Evolutionary conservation across 1,139 yeast species (phyloP), one percentile per base, ranked within the genome.

Genomic region (Pichia sp.): DNA sequence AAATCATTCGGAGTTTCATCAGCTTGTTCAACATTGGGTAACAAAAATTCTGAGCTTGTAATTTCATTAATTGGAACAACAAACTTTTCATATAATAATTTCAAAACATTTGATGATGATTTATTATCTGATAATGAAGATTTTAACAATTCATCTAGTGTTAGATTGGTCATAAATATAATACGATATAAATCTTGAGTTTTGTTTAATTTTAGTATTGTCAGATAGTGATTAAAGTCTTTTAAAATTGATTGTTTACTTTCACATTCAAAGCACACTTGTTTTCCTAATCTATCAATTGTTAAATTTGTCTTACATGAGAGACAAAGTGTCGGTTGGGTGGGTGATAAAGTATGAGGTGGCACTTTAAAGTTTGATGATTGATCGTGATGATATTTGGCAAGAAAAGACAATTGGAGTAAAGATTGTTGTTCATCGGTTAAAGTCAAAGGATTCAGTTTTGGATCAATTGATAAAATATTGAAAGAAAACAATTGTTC

Each of bases 21-120:
- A 25, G 45, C 44, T 14, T 46, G 29, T 10, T 47, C 39, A 29
- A 41, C 46, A 16, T 43, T 39, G 11, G 60, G 58, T 50, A 58
- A 51, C 22, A 56, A 50, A 31, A 60, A 65, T 53, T 65, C 67
- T 22, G 64, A 58, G 22, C 64, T 64, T 2, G 68, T 59, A 8
- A 58, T 56, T 39, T 56, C 56, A 52, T 65, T 64, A 29, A 65
- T 64, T 14, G 65, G 62, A 42, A 60, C 55, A 43, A 64, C 57
- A 49, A 55, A 62, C 50, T 59, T 62, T 19, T 62, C 65, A 47
- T 65, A 65, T 9, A 65, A 47, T 47, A 55, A 56, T 41, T 56
- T 55, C 25, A 61, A 51, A 19, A 65, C 47, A 38, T 56, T 58
- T 33, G 58, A 56, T 5, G 61, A 51, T 1, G 65, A 60, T 44